A percentile compares a stretch with the other conserved stretches of the same genome.
phyloP scores from a whole-genome alignment of 768 basidiomycete genomes.

The Mycena rosella region DNA sequence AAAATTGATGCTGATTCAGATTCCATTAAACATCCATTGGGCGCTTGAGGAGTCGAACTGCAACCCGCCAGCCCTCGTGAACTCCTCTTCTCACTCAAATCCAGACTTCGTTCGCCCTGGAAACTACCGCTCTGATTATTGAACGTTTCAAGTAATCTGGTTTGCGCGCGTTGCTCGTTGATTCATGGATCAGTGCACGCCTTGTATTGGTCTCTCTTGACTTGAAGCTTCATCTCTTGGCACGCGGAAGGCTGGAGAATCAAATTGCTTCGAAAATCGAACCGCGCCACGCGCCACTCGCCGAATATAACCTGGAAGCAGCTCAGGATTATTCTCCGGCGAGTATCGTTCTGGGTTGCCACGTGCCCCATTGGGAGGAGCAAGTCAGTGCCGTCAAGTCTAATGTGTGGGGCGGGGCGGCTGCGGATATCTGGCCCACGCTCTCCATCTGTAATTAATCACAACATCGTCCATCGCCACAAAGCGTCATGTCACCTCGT shows the following conservation, averaged over 20 bases:
- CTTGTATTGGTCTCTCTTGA: constrained; percentile 7
- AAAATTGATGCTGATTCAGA: constrained; percentile 23
- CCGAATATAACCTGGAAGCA: constrained; percentile 8
- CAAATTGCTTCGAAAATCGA: constrained; percentile 10
- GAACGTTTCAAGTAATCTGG: constrained; percentile 15
- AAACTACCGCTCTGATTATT: constrained; percentile 16
- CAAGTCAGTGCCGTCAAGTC: constrained; percentile 16
- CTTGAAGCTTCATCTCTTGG: constrained; percentile 10
- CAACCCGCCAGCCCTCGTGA: constrained; percentile 11
- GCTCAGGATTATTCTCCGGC: constrained; percentile 9
- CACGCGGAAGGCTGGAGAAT: constrained; percentile 10
- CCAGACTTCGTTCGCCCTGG: constrained; percentile 6
- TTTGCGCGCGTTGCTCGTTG: constrained; percentile 3
- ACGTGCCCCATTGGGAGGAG: constrained; percentile 13
- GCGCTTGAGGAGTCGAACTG: constrained; percentile 16
- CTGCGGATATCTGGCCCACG: constrained; percentile 13
- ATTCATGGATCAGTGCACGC: constrained; percentile 10
- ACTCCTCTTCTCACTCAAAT: constrained; percentile 12
- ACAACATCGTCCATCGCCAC: constrained; percentile 14
- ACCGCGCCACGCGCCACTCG: constrained; percentile 5
- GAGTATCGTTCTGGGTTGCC: not conserved
- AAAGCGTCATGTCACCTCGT: constrained; percentile 15
- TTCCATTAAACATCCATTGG: constrained; percentile 19
- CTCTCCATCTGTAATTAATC: constrained; percentile 12
- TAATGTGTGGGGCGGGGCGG: constrained; percentile 16